These are phyloP conservation scores for Dictyostelium gargantuum DNA, from an alignment of 208 protist genomes.

Conservation along the genomic window DNA sequence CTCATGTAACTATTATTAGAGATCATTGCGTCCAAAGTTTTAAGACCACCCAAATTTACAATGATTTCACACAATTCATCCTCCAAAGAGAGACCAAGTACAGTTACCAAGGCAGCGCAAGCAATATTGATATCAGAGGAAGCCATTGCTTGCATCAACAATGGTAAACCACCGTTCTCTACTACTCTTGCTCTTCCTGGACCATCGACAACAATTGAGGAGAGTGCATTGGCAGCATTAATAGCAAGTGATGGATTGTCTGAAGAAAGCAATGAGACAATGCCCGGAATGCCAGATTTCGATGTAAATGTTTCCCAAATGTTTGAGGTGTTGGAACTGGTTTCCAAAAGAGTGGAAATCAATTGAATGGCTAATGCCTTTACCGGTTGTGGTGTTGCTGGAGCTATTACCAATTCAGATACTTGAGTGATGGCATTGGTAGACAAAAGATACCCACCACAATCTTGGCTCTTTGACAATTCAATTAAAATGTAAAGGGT, in stretches of 20 bases:
- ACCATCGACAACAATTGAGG: conserved; percentile 35
- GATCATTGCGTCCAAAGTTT: neutral
- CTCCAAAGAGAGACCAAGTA: conserved; percentile 25
- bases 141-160: neutral
- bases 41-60: conserved; percentile 10
- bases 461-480: conserved; percentile 28
- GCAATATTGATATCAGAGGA: conserved; percentile 9
- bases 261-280: neutral
- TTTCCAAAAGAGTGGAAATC: conserved; percentile 23
- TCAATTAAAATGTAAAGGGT: conserved; percentile 2
- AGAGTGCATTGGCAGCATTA: conserved; percentile 3
- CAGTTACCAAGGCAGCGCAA: neutral
- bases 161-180: conserved; percentile 1
- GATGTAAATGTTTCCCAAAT: conserved; percentile 51
- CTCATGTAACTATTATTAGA: neutral
- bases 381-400: neutral
- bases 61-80: conserved; percentile 40
- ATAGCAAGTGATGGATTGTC: neutral
- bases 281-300: conserved; percentile 38
- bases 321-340: neutral
- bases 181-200: conserved; percentile 41
- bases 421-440: conserved; percentile 29
- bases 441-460: conserved; percentile 19
- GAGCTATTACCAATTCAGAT: conserved; percentile 7
- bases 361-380: conserved; percentile 23